Percentiles rank a stretch among this genome's conserved stretches.
These are phyloP conservation scores for Acer saccharum DNA, from an alignment of 345 rosid genomes.

Conservation along the genomic window DNA sequence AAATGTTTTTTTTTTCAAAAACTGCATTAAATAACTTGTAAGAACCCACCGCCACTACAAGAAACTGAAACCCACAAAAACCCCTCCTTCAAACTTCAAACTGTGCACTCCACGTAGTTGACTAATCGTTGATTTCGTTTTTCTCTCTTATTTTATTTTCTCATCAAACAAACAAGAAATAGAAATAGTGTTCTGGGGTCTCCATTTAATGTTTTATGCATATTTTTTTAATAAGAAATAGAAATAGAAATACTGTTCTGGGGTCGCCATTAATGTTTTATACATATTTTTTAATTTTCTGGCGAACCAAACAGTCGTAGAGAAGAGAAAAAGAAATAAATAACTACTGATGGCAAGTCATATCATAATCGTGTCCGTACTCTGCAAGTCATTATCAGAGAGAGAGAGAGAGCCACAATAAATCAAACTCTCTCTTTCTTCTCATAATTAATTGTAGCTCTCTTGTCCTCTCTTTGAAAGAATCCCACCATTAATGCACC, in stretches of 20 bases:
- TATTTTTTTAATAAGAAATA: background rate
- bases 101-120: background rate
- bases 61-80: constrained; percentile 5
- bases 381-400: constrained; percentile 36
- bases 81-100: background rate
- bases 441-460: constrained; percentile 26
- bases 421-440: constrained; percentile 28
- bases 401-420: constrained; percentile 10
- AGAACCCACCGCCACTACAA: background rate
- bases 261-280: background rate
- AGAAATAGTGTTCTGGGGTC: background rate
- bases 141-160: background rate
- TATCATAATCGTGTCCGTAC: constrained; percentile 25
- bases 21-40: background rate
- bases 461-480: constrained; percentile 22
- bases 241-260: background rate
- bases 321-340: background rate
- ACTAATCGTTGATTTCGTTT: background rate
- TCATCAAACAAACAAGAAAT: background rate
- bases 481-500: constrained; percentile 60
- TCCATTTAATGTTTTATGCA: background rate
- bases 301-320: constrained; percentile 8
- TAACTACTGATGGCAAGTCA: background rate
- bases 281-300: constrained; percentile 1
- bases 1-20: background rate